Percentiles rank a stretch among this genome's conserved stretches.
These are phyloP conservation scores for Ettlia oleoabundans DNA, from an alignment of 139 green algal genomes.

Conservation along the genomic window DNA sequence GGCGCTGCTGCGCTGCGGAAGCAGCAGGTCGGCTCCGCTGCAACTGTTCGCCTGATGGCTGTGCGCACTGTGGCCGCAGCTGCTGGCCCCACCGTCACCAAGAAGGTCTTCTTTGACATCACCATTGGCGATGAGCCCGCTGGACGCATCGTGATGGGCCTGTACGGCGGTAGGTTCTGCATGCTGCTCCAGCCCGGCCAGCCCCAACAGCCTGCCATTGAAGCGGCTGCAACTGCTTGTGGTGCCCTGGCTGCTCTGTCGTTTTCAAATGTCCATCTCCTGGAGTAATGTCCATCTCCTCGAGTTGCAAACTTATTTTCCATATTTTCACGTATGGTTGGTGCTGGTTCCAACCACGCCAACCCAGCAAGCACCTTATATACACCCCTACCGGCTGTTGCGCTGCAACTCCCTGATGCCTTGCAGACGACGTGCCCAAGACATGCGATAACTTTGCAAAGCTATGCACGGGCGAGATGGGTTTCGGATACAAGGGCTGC, in stretches of 20 bases:
- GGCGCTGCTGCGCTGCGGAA: constrained; percentile 7
- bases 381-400: too few relatives aligned
- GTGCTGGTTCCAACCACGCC: too few relatives aligned
- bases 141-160: constrained; percentile 86
- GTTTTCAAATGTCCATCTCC: too few relatives aligned
- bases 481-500: constrained; percentile 53
- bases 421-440: constrained; percentile 74
- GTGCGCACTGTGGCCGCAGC: constrained; percentile 21
- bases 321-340: neutral
- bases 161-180: constrained; percentile 72
- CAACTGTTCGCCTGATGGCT: neutral
- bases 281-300: too few relatives aligned
- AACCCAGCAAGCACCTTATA: too few relatives aligned
- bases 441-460: constrained; percentile 92
- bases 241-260: neutral
- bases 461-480: constrained; percentile 82
- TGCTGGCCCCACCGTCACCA: constrained; percentile 22
- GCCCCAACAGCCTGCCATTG: neutral
- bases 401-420: too few relatives aligned
- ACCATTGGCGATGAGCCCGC: constrained; percentile 59
- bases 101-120: constrained; percentile 46
- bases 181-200: neutral
- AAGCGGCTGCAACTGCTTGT: neutral
- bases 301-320: too few relatives aligned
- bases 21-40: neutral